Evolutionary conservation across 352 stramenopile species (phyloP).

Genomic region (Blastocystis sp.): DNA sequence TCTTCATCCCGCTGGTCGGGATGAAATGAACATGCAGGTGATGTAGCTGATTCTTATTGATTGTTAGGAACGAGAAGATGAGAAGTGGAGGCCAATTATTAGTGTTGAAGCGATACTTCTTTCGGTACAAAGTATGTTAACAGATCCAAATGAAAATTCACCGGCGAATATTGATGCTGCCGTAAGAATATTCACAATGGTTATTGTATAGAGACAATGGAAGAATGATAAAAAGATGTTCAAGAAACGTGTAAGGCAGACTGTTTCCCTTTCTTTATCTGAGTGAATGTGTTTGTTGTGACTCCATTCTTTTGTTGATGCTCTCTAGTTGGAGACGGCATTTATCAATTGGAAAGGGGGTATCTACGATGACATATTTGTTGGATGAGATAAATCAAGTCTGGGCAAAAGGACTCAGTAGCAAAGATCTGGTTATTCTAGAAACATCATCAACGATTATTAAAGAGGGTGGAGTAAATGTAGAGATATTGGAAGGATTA

Average conservation of each 20-base stretch:
- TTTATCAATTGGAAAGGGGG: neutral
- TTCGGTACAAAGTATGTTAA: slow-evolving; percentile 42
- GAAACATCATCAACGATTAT: slow-evolving; percentile 14
- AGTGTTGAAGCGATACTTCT: slow-evolving; percentile 57
- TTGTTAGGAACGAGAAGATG: slow-evolving; percentile 21
- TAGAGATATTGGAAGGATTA: neutral
- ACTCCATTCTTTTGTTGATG: slow-evolving; percentile 22
- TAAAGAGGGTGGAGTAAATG: slow-evolving; percentile 4
- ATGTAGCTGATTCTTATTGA: neutral
- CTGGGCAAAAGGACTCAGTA: slow-evolving; percentile 13
- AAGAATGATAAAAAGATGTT: slow-evolving; percentile 57
- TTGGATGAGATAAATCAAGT: neutral
- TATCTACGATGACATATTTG: neutral
- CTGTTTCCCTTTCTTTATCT: slow-evolving; percentile 6
- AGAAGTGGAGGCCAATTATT: slow-evolving; percentile 59
- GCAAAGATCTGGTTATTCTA: slow-evolving; percentile 37
- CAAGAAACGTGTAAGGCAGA: slow-evolving; percentile 40
- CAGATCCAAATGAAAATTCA: slow-evolving; percentile 58
- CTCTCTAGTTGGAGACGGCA: neutral
- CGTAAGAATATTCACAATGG: neutral
- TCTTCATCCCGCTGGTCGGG: slow-evolving; percentile 26
- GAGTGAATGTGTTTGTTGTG: slow-evolving; percentile 45
- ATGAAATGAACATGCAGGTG: slow-evolving; percentile 11
- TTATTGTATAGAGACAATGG: slow-evolving; percentile 31
- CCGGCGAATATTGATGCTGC: slow-evolving; percentile 55